Conservation (phyloP, 75 land plant species). For the Pinus albicaulis region DNA sequence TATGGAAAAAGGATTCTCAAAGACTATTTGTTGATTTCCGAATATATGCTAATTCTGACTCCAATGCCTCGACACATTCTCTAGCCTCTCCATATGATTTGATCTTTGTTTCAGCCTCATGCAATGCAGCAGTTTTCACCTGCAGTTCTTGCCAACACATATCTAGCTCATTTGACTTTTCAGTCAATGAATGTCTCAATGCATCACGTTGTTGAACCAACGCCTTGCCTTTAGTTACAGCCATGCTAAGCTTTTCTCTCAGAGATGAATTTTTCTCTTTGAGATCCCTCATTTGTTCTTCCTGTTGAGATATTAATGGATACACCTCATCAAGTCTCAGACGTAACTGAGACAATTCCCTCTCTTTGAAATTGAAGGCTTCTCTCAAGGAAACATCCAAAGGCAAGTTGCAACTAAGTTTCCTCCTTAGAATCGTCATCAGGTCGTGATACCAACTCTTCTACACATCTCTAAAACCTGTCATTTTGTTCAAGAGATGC, state of each 20-base stretch:
- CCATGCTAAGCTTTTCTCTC: slow-evolving; percentile 90
- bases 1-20: slow-evolving; percentile 74
- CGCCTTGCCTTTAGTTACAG: slow-evolving; percentile 91
- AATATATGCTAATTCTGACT: slow-evolving; percentile 81
- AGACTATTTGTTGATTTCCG: slow-evolving; percentile 73
- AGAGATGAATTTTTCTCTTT: slow-evolving; percentile 57
- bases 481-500: slow-evolving; percentile 24
- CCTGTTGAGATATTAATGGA: slow-evolving; percentile 24
- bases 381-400: too few species aligned
- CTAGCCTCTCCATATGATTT: slow-evolving; percentile 57
- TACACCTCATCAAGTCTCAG: neutral
- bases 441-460: slow-evolving; percentile 14
- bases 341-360: too few species aligned
- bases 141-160: slow-evolving; percentile 45
- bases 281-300: slow-evolving; percentile 40
- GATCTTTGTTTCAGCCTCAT: slow-evolving; percentile 56
- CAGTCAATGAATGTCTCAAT: slow-evolving; percentile 77
- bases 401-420: too few species aligned
- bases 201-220: slow-evolving; percentile 78
- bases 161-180: slow-evolving; percentile 71
- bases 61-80: slow-evolving; percentile 75
- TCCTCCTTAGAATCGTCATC: neutral
- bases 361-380: too few species aligned
- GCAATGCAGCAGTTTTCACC: slow-evolving; percentile 44
- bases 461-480: slow-evolving; percentile 18